Evolutionary conservation across 768 basidiomycete species (phyloP).

Genomic region (Gymnopilus junonius): DNA sequence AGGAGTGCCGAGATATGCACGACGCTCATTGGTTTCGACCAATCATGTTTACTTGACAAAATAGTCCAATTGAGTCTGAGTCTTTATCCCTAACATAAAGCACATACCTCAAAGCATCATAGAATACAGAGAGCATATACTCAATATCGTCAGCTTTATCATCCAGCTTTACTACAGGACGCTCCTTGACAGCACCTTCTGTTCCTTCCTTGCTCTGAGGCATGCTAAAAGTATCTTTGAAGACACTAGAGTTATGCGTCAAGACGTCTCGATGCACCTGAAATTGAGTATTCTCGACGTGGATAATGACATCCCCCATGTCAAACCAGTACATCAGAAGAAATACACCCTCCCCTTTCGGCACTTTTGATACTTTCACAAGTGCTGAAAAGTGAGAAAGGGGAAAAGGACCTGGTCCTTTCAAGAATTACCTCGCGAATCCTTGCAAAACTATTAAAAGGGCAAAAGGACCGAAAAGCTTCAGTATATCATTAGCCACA

Average conservation of each 20-base stretch:
- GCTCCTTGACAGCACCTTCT: background rate
- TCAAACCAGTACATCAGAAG: too few species aligned
- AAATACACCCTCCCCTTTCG: too few species aligned
- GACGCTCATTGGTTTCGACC: background rate
- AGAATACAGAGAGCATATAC: constrained; percentile 1
- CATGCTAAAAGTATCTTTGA: constrained; percentile 11
- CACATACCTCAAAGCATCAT: constrained; percentile 1
- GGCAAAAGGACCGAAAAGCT: too few species aligned
- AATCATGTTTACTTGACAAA: background rate
- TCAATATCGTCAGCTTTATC: constrained; percentile 2
- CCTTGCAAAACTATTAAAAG: too few species aligned
- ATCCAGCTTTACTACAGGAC: background rate
- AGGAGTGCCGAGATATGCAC: background rate
- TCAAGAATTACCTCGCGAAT: too few species aligned
- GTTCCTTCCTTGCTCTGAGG: background rate
- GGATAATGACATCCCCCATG: constrained; percentile 4
- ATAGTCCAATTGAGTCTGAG: background rate
- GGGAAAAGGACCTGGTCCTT: too few species aligned
- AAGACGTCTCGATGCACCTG: constrained; percentile 5
- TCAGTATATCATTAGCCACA: too few species aligned
- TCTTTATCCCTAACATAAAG: background rate
- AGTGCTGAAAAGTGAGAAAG: too few species aligned
- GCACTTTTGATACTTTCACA: too few species aligned
- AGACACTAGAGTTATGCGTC: constrained; percentile 2
- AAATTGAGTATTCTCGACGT: constrained; percentile 3